These are phyloP conservation scores for Coix lacrymajobi DNA, from an alignment of 176 grass and related monocot species.

Conservation along the genomic window DNA sequence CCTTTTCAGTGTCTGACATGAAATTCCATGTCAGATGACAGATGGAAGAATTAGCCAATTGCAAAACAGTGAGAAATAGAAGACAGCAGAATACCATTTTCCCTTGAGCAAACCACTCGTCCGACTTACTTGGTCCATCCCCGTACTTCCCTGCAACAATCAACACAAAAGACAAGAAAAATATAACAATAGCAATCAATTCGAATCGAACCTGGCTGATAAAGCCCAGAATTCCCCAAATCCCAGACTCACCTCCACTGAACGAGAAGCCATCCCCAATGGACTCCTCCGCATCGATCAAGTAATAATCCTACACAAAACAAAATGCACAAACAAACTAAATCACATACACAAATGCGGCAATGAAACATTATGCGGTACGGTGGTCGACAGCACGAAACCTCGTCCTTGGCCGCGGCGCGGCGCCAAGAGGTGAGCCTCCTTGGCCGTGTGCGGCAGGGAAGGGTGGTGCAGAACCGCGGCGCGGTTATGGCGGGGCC, in stretches of 20 bases:
- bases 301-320: slow-evolving; percentile 59
- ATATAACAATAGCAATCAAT: not conserved
- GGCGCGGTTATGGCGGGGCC: slow-evolving; percentile 20
- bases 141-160: slow-evolving; percentile 68
- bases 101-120: slow-evolving; percentile 85
- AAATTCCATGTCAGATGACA: not conserved
- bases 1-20: not conserved
- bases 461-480: slow-evolving; percentile 17
- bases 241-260: slow-evolving; percentile 52
- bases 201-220: not conserved
- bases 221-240: not conserved
- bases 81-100: slow-evolving; percentile 40
- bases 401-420: slow-evolving; percentile 47
- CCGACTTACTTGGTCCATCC: slow-evolving; percentile 65
- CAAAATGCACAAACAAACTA: not conserved
- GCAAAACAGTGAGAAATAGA: not conserved
- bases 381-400: not conserved
- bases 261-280: slow-evolving; percentile 91
- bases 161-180: not conserved
- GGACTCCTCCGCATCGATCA: slow-evolving; percentile 65
- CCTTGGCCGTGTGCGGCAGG: slow-evolving; percentile 5
- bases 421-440: slow-evolving; percentile 37
- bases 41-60: not conserved
- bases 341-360: not conserved
- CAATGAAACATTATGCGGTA: not conserved